Evolutionary conservation across 805 yeast species (phyloP).

Genomic region (Candida schatavii): DNA sequence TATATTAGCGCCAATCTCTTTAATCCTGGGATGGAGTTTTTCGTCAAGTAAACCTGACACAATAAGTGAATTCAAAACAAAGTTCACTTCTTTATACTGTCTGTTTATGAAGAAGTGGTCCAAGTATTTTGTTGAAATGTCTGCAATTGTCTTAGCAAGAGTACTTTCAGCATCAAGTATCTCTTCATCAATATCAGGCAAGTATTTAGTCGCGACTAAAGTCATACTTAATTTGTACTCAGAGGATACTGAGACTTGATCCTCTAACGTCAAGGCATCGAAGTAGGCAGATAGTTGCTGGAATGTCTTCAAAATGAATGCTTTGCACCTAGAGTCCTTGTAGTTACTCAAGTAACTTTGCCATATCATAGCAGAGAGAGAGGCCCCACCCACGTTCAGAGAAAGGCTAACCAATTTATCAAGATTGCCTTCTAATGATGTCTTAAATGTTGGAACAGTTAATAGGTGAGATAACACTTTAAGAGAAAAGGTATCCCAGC

Average conservation of each 20-base stretch:
- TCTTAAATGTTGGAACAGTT: slow-evolving; percentile 51
- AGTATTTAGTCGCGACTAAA: not conserved
- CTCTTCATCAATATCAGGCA: not conserved
- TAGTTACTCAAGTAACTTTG: not conserved
- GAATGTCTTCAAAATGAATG: not conserved
- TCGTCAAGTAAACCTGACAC: not conserved
- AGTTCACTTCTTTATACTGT: not conserved
- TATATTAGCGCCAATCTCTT: not conserved
- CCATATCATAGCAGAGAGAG: not conserved
- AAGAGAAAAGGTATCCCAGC: not conserved
- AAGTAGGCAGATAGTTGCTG: not conserved
- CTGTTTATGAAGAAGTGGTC: not conserved
- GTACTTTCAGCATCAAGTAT: not conserved
- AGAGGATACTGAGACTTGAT: not conserved
- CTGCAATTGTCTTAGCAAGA: not conserved
- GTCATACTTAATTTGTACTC: not conserved
- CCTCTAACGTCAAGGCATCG: not conserved
- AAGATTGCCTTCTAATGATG: slow-evolving; percentile 48
- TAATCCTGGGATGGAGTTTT: not conserved
- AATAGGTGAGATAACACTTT: slow-evolving; percentile 37
- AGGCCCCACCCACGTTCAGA: slow-evolving; percentile 7
- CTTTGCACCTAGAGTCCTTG: not conserved
- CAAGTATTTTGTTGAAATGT: not conserved
- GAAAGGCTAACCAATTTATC: slow-evolving; percentile 17
- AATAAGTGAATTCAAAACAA: not conserved